phyloP scores from a whole-genome alignment of 768 basidiomycete genomes.

The Pulveroboletus sp. region DNA sequence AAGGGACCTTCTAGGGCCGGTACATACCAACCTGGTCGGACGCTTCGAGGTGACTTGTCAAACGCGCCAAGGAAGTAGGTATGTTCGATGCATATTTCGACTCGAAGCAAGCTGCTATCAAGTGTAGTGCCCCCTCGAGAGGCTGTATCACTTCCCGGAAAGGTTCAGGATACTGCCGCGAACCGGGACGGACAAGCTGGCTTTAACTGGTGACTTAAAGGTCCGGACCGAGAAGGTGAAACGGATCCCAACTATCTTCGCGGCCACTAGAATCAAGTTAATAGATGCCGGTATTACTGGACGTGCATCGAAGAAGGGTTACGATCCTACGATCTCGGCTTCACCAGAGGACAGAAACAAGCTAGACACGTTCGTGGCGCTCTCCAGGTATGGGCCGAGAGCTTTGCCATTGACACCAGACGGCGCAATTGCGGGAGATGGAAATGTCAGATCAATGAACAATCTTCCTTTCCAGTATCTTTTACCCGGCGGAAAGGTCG shows the following conservation, averaged over 20 bases:
- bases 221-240: conserved; percentile 41
- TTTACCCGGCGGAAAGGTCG: background rate
- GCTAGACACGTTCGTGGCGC: conserved; percentile 37
- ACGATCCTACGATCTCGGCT: conserved; percentile 50
- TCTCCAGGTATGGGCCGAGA: conserved; percentile 44
- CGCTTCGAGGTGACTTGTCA: conserved; percentile 47
- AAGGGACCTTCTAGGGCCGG: conserved; percentile 14
- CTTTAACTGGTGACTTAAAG: conserved; percentile 42
- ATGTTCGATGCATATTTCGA: conserved; percentile 39
- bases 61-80: conserved; percentile 47
- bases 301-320: conserved; percentile 44
- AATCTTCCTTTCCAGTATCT: background rate
- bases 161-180: conserved; percentile 9
- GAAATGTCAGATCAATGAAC: conserved; percentile 61
- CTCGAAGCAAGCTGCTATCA: conserved; percentile 40
- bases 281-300: conserved; percentile 58
- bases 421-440: conserved; percentile 48
- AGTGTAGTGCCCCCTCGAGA: conserved; percentile 57
- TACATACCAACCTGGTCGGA: conserved; percentile 51
- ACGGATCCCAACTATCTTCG: conserved; percentile 43
- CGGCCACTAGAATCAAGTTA: conserved; percentile 37
- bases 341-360: conserved; percentile 25
- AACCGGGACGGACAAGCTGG: background rate
- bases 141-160: conserved; percentile 42
- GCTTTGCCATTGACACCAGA: conserved; percentile 43